phyloP scores from a whole-genome alignment of 2,329 filamentous ascomycete species.

The Trichocomaceae sp. region DNA sequence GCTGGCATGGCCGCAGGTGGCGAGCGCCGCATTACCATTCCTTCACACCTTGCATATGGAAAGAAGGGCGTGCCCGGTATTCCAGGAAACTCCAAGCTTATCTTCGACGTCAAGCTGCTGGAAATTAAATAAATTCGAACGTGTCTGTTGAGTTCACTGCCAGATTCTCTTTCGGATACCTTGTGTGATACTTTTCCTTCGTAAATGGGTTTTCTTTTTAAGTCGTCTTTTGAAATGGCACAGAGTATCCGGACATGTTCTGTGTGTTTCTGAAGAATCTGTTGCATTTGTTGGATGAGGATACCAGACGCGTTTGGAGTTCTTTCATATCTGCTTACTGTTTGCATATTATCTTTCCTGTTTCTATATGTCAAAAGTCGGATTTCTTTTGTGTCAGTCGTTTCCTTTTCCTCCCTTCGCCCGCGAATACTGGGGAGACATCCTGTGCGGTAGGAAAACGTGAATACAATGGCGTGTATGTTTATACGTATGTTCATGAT shows the following conservation, averaged over 20 bases:
- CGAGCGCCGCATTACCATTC: conserved; percentile 88
- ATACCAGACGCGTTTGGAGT: conserved; percentile 23
- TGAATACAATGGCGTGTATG: conserved; percentile 13
- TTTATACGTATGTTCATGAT: conserved; percentile 3
- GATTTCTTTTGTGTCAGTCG: conserved; percentile 12
- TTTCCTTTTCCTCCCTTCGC: background rate
- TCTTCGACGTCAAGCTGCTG: conserved; percentile 84
- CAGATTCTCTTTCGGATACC: background rate
- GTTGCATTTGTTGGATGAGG: conserved; percentile 28
- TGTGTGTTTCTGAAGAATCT: conserved; percentile 25
- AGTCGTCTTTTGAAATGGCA: conserved; percentile 19
- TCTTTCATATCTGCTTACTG: conserved; percentile 10
- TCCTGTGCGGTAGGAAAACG: conserved; percentile 4
- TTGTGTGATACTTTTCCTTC: background rate
- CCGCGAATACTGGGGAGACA: background rate
- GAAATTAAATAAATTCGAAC: conserved; percentile 63
- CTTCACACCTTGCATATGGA: conserved; percentile 81
- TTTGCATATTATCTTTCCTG: conserved; percentile 9
- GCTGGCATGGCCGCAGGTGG: conserved; percentile 87
- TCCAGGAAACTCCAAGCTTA: conserved; percentile 80
- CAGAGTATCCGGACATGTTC: conserved; percentile 30
- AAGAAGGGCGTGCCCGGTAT: conserved; percentile 76
- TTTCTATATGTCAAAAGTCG: conserved; percentile 11
- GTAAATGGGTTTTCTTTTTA: conserved; percentile 11
- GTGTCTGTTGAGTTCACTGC: background rate